Conservation (phyloP, 169 alveolate genomes). For the Plasmodium gallinaceum region DNA sequence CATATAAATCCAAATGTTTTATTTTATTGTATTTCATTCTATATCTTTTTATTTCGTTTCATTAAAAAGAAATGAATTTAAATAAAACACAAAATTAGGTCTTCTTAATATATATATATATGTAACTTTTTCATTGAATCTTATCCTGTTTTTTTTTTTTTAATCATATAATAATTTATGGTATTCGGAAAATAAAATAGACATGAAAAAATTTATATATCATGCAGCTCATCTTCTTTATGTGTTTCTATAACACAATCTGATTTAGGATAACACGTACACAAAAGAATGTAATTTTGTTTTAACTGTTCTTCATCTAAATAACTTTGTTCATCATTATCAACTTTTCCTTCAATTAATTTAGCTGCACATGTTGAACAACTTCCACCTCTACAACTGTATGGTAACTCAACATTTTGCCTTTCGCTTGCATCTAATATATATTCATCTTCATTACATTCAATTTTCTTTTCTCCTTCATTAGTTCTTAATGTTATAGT, state of each 20-base stretch:
- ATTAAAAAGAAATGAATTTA: too few relatives aligned
- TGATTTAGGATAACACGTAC: constrained; percentile 89
- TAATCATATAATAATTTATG: too few relatives aligned
- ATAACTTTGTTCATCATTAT: constrained; percentile 88
- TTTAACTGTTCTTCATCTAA: constrained; percentile 85
- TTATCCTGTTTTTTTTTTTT: too few relatives aligned
- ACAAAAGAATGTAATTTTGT: constrained; percentile 85
- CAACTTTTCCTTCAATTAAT: constrained; percentile 85
- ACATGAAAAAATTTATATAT: neutral
- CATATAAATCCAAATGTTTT: too few relatives aligned
- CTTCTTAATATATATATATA: too few relatives aligned
- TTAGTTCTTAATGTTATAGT: constrained; percentile 74
- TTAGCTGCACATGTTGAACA: constrained; percentile 92
- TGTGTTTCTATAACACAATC: constrained; percentile 90
- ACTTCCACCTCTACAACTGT: constrained; percentile 91
- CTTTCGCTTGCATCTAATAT: constrained; percentile 90
- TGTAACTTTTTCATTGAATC: too few relatives aligned
- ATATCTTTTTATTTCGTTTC: too few relatives aligned
- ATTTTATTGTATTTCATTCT: too few relatives aligned
- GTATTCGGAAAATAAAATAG: too few relatives aligned
- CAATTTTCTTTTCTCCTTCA: constrained; percentile 86
- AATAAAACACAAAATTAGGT: too few relatives aligned
- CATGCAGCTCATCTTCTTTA: constrained; percentile 87
- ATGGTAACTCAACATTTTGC: constrained; percentile 90
- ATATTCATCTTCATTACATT: constrained; percentile 89